Evolutionary conservation across 345 rosid genomes (phyloP).

Genomic region (Aquilaria yunnanensis): DNA sequence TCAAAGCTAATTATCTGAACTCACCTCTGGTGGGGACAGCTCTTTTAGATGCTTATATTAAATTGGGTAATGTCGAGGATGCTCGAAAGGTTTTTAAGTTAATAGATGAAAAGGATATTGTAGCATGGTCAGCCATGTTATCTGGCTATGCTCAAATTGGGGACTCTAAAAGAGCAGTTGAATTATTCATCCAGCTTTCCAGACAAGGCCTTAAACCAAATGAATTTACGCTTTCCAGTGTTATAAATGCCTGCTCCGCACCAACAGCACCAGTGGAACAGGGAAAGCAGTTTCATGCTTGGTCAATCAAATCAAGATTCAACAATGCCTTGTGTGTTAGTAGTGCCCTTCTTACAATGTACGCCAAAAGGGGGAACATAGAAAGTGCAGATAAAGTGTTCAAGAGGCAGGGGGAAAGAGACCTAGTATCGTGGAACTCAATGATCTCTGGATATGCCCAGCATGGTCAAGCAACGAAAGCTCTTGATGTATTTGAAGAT

Average conservation of each 20-base stretch:
- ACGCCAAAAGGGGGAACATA: constrained; percentile 80
- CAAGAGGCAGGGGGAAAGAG: constrained; percentile 62
- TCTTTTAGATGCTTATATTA: constrained; percentile 75
- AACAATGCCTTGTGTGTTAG: constrained; percentile 55
- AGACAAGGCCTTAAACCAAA: constrained; percentile 54
- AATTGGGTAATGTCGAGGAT: constrained; percentile 42
- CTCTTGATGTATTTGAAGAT: constrained; percentile 60
- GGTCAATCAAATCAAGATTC: constrained; percentile 54
- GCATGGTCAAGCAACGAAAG: constrained; percentile 65
- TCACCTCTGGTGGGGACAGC: constrained; percentile 70
- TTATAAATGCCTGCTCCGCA: constrained; percentile 66
- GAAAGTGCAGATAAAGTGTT: constrained; percentile 63
- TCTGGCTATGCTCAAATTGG: constrained; percentile 71
- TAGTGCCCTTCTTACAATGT: constrained; percentile 84
- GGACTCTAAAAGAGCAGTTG: constrained; percentile 60
- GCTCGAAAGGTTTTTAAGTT: constrained; percentile 51
- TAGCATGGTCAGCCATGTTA: constrained; percentile 93
- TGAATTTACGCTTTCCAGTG: constrained; percentile 75
- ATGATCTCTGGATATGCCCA: constrained; percentile 80
- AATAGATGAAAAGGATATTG: constrained; percentile 64
- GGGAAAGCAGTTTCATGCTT: constrained; percentile 83
- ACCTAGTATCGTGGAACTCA: constrained; percentile 72
- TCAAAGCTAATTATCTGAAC: constrained; percentile 57
- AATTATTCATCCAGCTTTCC: constrained; percentile 39
- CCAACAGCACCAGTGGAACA: constrained; percentile 60